Base-by-base conservation (phyloP, 345 rosid species). In the Lepidium sativum region DNA sequence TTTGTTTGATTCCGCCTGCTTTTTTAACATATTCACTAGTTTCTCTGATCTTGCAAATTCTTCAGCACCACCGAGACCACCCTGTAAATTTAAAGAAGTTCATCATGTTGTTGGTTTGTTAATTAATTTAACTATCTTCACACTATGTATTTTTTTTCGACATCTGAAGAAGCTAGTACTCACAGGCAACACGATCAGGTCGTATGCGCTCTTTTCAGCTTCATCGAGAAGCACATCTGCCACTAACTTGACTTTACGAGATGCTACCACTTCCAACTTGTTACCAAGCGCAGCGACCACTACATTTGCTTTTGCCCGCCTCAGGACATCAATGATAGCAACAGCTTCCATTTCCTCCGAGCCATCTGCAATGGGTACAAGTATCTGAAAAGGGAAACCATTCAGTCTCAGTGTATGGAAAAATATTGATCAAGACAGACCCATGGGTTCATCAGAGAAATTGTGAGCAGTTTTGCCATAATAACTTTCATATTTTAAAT, bases 301-400 rank as follows among this genome's bases (percentile, higher is more conserved):
- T 9, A 90, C 96, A 54, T 87, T 83, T 64, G 86, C 95, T 74
- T 88, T 86, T 11, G 97, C 96, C 49, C 94, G 86, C 68, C 87
- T 84, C 54, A 92, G 81, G 54, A 92, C 60, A 75, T 87, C 97
- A 63, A 92, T 84, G 61, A 84, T 82, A 39, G 85, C 83, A 66
- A 80, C 70, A 54, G 97, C 94, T 81, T 92, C 98, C 91, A 92
- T 92, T 80, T 89, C 98, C 75, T 92, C 97, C 5, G 97, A 75
- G 38, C 97, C 98, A 77, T 84, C 64, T 5, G 88, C 96, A 71
- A 90, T 77, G 13, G 99, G 97, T 38, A 94, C 89, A 76, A 94
- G 97, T 74, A 94, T 82, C 99, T 94, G 78, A 58, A 71, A 59
- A 31, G 34, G 54, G 62, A 27, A 44, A 68, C 53, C 57, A 54